These are phyloP conservation scores for Hygrocybe coccinea DNA, from an alignment of 768 basidiomycete species.

Conservation along the genomic window DNA sequence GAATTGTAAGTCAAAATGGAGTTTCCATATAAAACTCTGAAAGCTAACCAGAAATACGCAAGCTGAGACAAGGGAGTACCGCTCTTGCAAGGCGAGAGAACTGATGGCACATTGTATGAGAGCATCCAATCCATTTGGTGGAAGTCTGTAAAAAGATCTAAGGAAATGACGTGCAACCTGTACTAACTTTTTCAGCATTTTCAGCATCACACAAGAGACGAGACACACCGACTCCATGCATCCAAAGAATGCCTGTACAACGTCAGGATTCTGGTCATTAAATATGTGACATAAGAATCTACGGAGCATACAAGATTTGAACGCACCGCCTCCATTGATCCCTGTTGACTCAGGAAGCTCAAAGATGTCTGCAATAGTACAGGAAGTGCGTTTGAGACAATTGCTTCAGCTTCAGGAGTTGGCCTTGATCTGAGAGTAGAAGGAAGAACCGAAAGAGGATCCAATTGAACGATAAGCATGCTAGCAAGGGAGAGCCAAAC, in stretches of 20 bases:
- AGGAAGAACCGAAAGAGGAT: conserved; percentile 56
- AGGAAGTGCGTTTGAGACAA: conserved; percentile 53
- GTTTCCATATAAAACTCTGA: not conserved
- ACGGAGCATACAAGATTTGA: not conserved
- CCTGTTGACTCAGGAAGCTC: conserved; percentile 46
- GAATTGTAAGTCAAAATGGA: not conserved
- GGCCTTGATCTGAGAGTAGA: conserved; percentile 49
- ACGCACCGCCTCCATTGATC: conserved; percentile 68
- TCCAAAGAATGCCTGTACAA: conserved; percentile 84
- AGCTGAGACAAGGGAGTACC: conserved; percentile 79
- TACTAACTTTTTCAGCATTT: conserved; percentile 8
- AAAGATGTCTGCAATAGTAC: conserved; percentile 58
- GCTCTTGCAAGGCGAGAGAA: conserved; percentile 69
- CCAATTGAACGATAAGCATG: conserved; percentile 76
- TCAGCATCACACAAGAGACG: not conserved
- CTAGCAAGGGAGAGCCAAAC: conserved; percentile 82
- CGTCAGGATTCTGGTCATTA: conserved; percentile 71
- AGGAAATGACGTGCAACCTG: conserved; percentile 58
- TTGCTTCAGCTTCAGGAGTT: conserved; percentile 47
- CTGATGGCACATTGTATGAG: conserved; percentile 65
- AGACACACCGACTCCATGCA: conserved; percentile 67
- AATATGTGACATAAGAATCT: not conserved
- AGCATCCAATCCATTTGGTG: conserved; percentile 57
- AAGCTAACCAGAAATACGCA: conserved; percentile 73
- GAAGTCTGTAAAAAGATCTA: conserved; percentile 54